phyloP scores from a whole-genome alignment of 805 yeast genomes.

The Pichia insulana region DNA sequence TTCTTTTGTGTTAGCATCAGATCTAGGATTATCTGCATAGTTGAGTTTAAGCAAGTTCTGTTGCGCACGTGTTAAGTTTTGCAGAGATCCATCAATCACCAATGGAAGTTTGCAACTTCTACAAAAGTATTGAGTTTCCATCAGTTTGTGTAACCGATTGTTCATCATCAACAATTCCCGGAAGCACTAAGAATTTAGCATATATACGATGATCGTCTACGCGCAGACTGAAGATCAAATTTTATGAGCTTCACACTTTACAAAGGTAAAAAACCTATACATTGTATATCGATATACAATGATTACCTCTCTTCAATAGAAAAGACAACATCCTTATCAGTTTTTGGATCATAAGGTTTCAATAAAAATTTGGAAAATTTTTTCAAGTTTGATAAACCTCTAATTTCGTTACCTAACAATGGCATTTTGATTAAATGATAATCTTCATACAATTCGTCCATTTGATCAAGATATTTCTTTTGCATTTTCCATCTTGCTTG shows the following conservation, averaged over 20 bases:
- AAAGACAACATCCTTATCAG: conserved; percentile 44
- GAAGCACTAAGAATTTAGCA: too few relatives aligned
- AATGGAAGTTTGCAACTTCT: conserved; percentile 57
- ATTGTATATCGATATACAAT: too few relatives aligned
- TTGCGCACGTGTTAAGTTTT: conserved; percentile 46
- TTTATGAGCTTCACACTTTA: too few relatives aligned
- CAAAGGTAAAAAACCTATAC: too few relatives aligned
- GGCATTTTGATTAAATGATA: conserved; percentile 96
- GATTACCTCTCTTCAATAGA: conserved; percentile 41
- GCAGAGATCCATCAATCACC: conserved; percentile 45
- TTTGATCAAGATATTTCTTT: conserved; percentile 87
- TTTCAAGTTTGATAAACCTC: conserved; percentile 82
- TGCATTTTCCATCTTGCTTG: conserved; percentile 93
- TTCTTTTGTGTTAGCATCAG: conserved; percentile 1
- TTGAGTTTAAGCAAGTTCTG: conserved; percentile 37
- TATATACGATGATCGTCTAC: too few relatives aligned
- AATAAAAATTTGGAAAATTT: conserved; percentile 76
- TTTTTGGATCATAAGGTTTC: conserved; percentile 64
- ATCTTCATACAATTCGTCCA: conserved; percentile 93
- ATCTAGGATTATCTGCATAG: conserved; percentile 8
- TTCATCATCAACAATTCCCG: too few relatives aligned
- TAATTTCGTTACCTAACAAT: conserved; percentile 84
- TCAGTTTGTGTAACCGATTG: too few relatives aligned
- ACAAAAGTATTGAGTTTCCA: conserved; percentile 30
- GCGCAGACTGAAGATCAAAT: too few relatives aligned